Evolutionary conservation across 495 filamentous ascomycete genomes (phyloP), one percentile per base, ranked within the genome.

Genomic region (Podospora pseudocomata): DNA sequence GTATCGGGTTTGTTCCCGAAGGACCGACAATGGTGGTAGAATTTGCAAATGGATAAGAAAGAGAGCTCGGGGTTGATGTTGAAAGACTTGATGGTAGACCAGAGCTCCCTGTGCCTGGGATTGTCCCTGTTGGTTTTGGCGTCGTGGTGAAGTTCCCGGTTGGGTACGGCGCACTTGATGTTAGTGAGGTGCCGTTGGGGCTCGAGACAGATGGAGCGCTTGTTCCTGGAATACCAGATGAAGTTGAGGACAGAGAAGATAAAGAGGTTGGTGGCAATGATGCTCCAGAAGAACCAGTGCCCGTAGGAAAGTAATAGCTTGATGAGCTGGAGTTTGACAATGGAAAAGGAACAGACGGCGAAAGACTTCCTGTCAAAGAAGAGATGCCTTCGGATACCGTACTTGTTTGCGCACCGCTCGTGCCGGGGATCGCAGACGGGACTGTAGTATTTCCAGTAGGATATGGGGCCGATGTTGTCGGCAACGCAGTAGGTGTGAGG

Each of bases 281-380:
- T 18, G n/a, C 49, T 23, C n/a, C 61, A 26, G 61, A 63, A 32
- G 61, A 30, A 18, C 16, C 26, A 34, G 23, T 62, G 15, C 60
- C 30, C 5, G 60, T n/a, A 30, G 60, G 60, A 4, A n/a, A 32
- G 3, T 28, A n/a, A 19, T 63, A 34, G 60, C 30, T 62, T 27
- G 60, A 53, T 4, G n/a, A 23, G 20, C 61, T 63, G 16, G 61
- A 39, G 23, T 70, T 74, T 19, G 65, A 60, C 4, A 64, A 26
- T 58, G 66, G 72, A 57, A 60, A 67, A 34, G 70, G 70, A 34
- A 49, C 54, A 18, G 65, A 63, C 1, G 64, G 67, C 13, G 63
- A 57, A 49, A 49, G 39, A 49, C 9, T 49, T 13, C 6, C 2
- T 1, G 39, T 49, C 9, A 49, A 49, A 3, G 39, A 49, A 49